Evolutionary conservation across 169 alveolate species (phyloP), one percentile per base, ranked within the genome.

Genomic region (Plasmodium relictum): DNA sequence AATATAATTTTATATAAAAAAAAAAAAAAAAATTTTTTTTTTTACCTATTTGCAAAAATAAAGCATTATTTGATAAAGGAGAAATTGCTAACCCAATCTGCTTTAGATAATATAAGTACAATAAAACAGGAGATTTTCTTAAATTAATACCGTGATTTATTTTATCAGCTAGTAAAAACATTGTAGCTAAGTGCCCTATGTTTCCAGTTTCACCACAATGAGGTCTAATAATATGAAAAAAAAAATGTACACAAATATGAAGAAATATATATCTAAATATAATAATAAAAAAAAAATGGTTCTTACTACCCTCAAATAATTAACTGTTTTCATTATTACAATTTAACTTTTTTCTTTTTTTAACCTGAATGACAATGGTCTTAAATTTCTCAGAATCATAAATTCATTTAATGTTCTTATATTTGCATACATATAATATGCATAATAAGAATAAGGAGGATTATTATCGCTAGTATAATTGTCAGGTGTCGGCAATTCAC

Each of bases 171-270:
- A 95, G 59, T 88, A 97, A 78, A 78, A 92, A 96, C 86, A 96
- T 96, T 58, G 98, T 89, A 45, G 97, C 98, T 65, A 97, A 85
- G 58, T 97, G 98, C 59, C 95, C 94, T 2, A 95, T 88, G 73
- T 94, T 93, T 6, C 98, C 99, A 20, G 98, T 97, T 78, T 97
- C 98, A 24, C 99, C 99, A 88, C 98, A 95, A 93, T 97, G 99
- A 37, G 98, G 99, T 71, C 99, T 93, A 88, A 76, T 91, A 41
- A 78, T 26, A 78, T 73, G 73, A 31, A 7, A 0, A 26, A 8
- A 18, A 12, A 56, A 56, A 58, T 58, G 24, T 58, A 20, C 12
- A 26, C 39, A 59, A 9, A 59, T 59, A 54, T 48, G 18, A 18
- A 42, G 31, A 71, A 44, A 31, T 7, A 31, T 8, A 8, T 10